These are phyloP conservation scores for Annulohypoxylon bovei DNA, from an alignment of 495 filamentous ascomycete species.

Conservation along the genomic window DNA sequence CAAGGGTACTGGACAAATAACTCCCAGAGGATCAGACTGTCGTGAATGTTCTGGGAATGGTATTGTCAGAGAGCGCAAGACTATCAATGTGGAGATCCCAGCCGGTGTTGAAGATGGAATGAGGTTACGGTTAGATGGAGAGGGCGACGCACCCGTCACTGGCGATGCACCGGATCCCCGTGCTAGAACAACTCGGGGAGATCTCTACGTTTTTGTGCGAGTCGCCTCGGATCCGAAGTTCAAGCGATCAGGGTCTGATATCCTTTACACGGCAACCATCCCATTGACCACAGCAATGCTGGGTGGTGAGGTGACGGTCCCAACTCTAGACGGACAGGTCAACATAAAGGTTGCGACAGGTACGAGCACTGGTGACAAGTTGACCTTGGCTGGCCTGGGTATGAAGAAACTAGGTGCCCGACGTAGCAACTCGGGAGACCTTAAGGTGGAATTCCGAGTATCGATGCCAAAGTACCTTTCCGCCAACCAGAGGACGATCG, in stretches of 20 bases:
- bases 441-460: conserved; percentile 94
- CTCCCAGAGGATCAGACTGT: conserved; percentile 83
- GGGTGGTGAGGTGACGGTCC: conserved; percentile 87
- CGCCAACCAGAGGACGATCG: conserved; percentile 85
- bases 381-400: conserved; percentile 86
- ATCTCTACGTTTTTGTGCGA: conserved; percentile 86
- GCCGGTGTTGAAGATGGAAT: conserved; percentile 96
- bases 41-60: conserved; percentile 80
- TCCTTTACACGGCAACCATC: conserved; percentile 89
- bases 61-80: conserved; percentile 78
- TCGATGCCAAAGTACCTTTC: conserved; percentile 93
- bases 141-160: conserved; percentile 86
- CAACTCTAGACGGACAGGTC: conserved; percentile 89
- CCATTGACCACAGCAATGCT: conserved; percentile 93
- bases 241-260: conserved; percentile 82
- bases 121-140: conserved; percentile 79
- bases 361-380: conserved; percentile 90
- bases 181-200: conserved; percentile 71
- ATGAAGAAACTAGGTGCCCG: conserved; percentile 80
- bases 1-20: conserved; percentile 74
- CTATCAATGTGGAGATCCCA: conserved; percentile 87
- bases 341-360: conserved; percentile 88
- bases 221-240: conserved; percentile 89
- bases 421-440: conserved; percentile 72
- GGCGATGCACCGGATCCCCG: conserved; percentile 68